A percentile compares a stretch with the other conserved stretches of the same genome.
Evolutionary conservation across 2,329 filamentous ascomycete species (phyloP).

Genomic region (Colletotrichum sansevieriae): DNA sequence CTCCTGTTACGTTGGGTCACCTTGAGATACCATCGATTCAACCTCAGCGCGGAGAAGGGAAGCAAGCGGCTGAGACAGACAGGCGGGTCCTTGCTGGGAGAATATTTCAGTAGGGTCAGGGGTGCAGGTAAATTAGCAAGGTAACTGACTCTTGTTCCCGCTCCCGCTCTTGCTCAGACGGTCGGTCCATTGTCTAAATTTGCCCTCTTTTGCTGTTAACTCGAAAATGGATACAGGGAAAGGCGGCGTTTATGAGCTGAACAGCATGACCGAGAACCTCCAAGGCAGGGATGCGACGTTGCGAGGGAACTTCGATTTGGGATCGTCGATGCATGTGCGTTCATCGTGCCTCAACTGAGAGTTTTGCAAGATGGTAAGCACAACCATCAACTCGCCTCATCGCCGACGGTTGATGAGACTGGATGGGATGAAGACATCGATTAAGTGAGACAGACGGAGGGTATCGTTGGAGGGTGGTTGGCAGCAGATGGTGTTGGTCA

Average conservation of each 20-base stretch:
- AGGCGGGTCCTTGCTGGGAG: neutral
- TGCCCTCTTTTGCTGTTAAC: conserved; percentile 7
- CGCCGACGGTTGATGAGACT: neutral
- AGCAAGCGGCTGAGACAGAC: neutral
- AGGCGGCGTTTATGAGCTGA: neutral
- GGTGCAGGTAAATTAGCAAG: conserved; percentile 9
- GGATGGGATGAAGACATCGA: neutral
- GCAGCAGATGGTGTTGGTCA: neutral
- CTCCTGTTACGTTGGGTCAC: no score
- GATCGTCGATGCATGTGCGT: conserved; percentile 4
- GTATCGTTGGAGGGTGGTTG: no score
- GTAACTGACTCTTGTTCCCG: conserved; percentile 24
- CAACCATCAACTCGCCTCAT: neutral
- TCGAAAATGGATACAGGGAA: neutral
- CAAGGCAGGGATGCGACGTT: conserved; percentile 19
- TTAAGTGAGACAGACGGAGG: no score
- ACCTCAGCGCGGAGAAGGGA: neutral
- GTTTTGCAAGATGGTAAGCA: conserved; percentile 7
- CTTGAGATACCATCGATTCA: no score
- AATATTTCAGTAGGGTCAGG: neutral
- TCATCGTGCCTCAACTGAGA: conserved; percentile 26
- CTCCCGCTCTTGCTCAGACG: conserved; percentile 3
- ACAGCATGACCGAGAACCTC: neutral
- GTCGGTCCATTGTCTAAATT: neutral
- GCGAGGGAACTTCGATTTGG: conserved; percentile 21